These are phyloP conservation scores for Coffea humblotiana DNA, from an alignment of 305 asterid genomes.

Conservation along the genomic window DNA sequence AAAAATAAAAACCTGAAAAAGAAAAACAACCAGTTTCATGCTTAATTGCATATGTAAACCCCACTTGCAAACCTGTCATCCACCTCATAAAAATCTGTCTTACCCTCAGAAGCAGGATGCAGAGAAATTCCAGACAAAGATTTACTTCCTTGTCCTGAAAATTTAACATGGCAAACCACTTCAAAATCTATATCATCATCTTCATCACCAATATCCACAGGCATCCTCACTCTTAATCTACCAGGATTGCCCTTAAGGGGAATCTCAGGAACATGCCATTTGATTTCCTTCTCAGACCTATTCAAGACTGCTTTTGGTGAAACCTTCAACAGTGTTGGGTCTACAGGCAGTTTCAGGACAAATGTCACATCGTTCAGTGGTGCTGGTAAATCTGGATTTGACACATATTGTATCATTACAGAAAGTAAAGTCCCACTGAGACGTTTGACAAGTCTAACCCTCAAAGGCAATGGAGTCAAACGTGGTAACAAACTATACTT, in stretches of 20 bases:
- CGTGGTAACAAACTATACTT: constrained; percentile 75
- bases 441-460: constrained; percentile 77
- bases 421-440: constrained; percentile 81
- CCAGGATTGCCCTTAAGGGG: constrained; percentile 72
- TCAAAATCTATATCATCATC: constrained; percentile 70
- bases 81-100: constrained; percentile 67
- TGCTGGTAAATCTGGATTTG: constrained; percentile 66
- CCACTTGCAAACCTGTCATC: constrained; percentile 82
- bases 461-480: constrained; percentile 71
- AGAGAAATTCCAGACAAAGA: constrained; percentile 78
- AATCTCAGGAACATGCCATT: constrained; percentile 82
- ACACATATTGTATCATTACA: constrained; percentile 71
- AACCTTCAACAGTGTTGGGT: constrained; percentile 69
- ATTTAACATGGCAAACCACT: constrained; percentile 60
- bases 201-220: constrained; percentile 67
- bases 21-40: constrained; percentile 9
- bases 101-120: constrained; percentile 77
- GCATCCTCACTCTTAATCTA: constrained; percentile 77
- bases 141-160: constrained; percentile 55
- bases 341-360: constrained; percentile 75
- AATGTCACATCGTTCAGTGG: constrained; percentile 73
- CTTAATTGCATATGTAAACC: constrained; percentile 62
- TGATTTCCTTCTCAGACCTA: constrained; percentile 77
- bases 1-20: constrained; percentile 8
- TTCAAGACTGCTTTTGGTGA: constrained; percentile 87